Evolutionary conservation across 768 basidiomycete species (phyloP).

Genomic region (Suillus discolor): DNA sequence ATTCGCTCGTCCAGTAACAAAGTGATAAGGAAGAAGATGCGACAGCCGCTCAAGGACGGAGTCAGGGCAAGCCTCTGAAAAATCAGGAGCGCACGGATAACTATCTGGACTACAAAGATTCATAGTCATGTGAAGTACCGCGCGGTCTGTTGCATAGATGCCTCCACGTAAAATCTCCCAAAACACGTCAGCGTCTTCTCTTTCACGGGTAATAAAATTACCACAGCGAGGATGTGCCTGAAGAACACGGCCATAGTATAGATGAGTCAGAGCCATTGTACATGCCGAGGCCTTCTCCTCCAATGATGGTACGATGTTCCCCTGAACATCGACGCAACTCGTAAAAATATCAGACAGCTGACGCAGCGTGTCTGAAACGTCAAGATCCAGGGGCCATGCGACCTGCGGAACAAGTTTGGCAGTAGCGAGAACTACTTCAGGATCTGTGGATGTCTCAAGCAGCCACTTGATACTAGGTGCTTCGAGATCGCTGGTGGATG

Average conservation of each 20-base stretch:
- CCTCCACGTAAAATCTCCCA: background rate
- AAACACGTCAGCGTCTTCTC: background rate
- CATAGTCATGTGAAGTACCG: background rate
- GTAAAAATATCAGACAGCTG: background rate
- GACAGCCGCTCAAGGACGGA: background rate
- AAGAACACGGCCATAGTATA: background rate
- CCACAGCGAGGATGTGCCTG: background rate
- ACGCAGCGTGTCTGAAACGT: background rate
- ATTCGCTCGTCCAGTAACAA: background rate
- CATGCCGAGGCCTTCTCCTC: background rate
- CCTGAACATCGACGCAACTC: background rate
- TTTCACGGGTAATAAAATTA: background rate
- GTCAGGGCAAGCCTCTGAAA: background rate
- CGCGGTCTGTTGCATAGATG: fast-evolving
- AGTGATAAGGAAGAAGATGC: background rate
- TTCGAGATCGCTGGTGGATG: background rate
- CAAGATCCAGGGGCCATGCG: conserved; percentile 14
- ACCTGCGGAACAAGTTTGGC: conserved; percentile 11
- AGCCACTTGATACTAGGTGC: conserved; percentile 16
- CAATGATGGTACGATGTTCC: background rate
- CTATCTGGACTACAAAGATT: background rate
- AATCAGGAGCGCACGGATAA: too few species aligned
- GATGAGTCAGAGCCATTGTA: background rate
- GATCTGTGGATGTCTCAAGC: conserved; percentile 19
- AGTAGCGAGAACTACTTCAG: conserved; percentile 9